Conservation (phyloP, 352 stramenopile genomes). For the Pythium insidiosum region DNA sequence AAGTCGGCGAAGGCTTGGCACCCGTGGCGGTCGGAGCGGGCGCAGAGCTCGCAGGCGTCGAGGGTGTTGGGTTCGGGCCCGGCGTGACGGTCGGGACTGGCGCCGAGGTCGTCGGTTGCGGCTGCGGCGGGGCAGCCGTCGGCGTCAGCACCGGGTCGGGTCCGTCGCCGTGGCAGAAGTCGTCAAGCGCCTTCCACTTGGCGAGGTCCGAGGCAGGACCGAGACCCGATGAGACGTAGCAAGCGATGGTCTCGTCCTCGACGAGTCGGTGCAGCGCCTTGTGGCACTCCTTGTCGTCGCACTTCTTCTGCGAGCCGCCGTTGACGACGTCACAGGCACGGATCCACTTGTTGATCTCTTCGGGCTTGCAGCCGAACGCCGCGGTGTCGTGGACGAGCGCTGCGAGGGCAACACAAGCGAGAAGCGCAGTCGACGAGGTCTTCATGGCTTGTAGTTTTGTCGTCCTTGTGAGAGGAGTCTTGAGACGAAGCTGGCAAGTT, state of each 20-base stretch:
- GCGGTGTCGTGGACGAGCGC: not conserved
- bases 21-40: too few species aligned
- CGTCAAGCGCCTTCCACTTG: constrained; percentile 29
- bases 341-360: constrained; percentile 9
- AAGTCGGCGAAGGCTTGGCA: too few species aligned
- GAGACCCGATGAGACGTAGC: constrained; percentile 25
- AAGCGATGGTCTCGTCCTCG: constrained; percentile 26
- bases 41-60: not conserved
- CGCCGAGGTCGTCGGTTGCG: not conserved
- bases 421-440: not conserved
- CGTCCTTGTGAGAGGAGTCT: not conserved
- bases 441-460: constrained; percentile 23
- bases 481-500: constrained; percentile 10
- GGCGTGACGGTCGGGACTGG: not conserved
- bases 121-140: not conserved
- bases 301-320: constrained; percentile 30
- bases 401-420: not conserved
- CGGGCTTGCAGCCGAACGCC: constrained; percentile 13
- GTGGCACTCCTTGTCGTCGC: constrained; percentile 23
- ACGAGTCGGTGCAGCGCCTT: constrained; percentile 27
- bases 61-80: not conserved
- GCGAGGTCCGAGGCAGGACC: constrained; percentile 18
- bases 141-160: constrained; percentile 18
- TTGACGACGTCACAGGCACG: not conserved
- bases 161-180: constrained; percentile 32